Conservation (phyloP, 2,329 filamentous ascomycete genomes). For the Hortaea sp. region DNA sequence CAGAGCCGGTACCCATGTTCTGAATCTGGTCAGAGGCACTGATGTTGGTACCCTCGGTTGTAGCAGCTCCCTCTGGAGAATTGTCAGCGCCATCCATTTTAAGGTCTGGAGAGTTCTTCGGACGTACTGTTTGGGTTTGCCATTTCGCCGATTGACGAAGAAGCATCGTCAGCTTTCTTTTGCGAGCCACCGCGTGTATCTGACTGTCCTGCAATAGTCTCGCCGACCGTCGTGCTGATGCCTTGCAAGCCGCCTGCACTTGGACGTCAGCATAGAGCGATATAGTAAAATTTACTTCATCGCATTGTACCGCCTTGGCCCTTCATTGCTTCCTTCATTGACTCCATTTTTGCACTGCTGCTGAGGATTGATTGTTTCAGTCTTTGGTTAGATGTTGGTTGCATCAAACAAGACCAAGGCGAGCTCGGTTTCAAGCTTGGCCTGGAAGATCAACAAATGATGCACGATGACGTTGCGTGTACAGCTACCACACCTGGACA, state of each 20-base stretch:
- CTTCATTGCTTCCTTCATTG: slow-evolving; percentile 22
- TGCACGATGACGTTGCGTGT: too few relatives aligned
- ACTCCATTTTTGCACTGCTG: background rate
- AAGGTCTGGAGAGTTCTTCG: background rate
- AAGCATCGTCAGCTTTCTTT: slow-evolving; percentile 21
- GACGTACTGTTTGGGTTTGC: slow-evolving; percentile 10
- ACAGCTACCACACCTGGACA: too few relatives aligned
- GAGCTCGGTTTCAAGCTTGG: too few relatives aligned
- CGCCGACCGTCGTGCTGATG: slow-evolving; percentile 15
- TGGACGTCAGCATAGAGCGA: background rate
- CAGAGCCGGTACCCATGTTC: slow-evolving; percentile 20
- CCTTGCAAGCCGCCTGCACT: slow-evolving; percentile 18
- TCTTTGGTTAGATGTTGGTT: too few relatives aligned
- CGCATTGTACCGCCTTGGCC: slow-evolving; percentile 14
- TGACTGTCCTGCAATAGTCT: slow-evolving; percentile 13
- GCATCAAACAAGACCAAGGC: too few relatives aligned
- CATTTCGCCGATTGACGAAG: slow-evolving; percentile 14
- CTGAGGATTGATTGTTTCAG: too few relatives aligned
- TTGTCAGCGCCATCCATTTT: background rate
- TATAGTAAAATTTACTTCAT: too few relatives aligned
- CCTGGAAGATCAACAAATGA: too few relatives aligned
- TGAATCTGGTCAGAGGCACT: slow-evolving; percentile 16
- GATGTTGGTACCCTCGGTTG: slow-evolving; percentile 15
- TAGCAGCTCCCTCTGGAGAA: slow-evolving; percentile 14
- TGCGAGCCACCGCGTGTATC: slow-evolving; percentile 16